A percentile compares a stretch with the other conserved stretches of the same genome.
phyloP scores from a whole-genome alignment of 805 yeast genomes.

The Kazachstania kunashirensis region DNA sequence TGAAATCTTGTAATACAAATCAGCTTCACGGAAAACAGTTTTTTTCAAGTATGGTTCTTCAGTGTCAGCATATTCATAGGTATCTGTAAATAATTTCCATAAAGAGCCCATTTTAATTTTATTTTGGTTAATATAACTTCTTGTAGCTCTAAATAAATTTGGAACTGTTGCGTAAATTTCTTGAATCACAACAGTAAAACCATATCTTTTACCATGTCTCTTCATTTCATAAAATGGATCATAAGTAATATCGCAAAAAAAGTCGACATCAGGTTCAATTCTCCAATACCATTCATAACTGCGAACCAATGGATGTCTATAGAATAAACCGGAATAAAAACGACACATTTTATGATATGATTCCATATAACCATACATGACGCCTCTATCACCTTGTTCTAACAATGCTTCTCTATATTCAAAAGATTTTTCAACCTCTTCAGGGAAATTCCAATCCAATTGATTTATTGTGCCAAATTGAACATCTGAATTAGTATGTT shows the following conservation, averaged over 20 bases:
- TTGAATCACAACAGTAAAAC: constrained; percentile 69
- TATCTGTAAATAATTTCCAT: constrained; percentile 59
- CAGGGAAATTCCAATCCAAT: constrained; percentile 64
- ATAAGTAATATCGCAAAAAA: constrained; percentile 83
- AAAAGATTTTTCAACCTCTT: constrained; percentile 67
- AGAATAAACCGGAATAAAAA: constrained; percentile 75
- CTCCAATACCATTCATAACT: constrained; percentile 91
- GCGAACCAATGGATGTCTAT: constrained; percentile 62
- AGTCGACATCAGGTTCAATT: constrained; percentile 90
- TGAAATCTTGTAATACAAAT: constrained; percentile 17
- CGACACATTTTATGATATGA: constrained; percentile 94
- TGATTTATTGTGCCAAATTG: constrained; percentile 60
- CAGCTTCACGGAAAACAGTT: constrained; percentile 13
- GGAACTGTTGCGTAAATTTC: constrained; percentile 81
- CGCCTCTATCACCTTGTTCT: constrained; percentile 71
- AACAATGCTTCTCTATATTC: constrained; percentile 37
- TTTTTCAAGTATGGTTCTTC: constrained; percentile 25
- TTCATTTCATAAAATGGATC: constrained; percentile 89
- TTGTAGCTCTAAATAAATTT: constrained; percentile 64
- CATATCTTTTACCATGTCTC: constrained; percentile 58
- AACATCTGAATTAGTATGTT: constrained; percentile 49
- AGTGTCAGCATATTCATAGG: constrained; percentile 31
- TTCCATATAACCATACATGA: constrained; percentile 74
- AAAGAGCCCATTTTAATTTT: constrained; percentile 44
- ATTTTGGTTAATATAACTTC: constrained; percentile 43